Base-by-base conservation (phyloP, 225 moss, liverwort and hornwort species). In the Pleurozium schreberi region DNA sequence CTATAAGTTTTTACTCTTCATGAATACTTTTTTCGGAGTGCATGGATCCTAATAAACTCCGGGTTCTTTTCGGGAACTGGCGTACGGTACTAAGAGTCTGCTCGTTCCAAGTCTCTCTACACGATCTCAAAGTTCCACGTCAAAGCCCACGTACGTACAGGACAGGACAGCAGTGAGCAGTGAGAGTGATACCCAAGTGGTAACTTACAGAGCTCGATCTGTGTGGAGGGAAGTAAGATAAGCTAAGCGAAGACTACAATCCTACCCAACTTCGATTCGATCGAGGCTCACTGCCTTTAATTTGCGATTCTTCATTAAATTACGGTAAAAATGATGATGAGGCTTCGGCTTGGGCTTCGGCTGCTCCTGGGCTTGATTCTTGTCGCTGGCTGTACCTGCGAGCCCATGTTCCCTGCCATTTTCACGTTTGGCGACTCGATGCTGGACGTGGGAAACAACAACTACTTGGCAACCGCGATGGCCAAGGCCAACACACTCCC, bases 391-490 rank as follows among this genome's bases (percentile, higher is more conserved):
- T 88, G 75, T 28, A 20, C 62, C 42, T 85, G 84, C 90, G 40
- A 76, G 60, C 82, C 83, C 18, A 16, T 89, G 8, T 90, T 90
- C 69, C 82, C 92, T 27, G 95, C 94, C 15, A 85, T 91, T 36
- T 95, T 93, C 89, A 84, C 92, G 62, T 94, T 91, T 7, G 90
- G 92, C 6, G 89, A 94, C 88, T 94, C 91, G 21, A 78, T 93
- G 55, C 49, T 93, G 16, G 94, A 95, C 81, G 89, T 88, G 21
- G 93, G 93, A 22, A 95, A 95, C 52, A 95, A 95, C 89, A 90
- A 93, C 84, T 87, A 89, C 86, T 88, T 94, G 85, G 23, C 38
- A 10, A 40, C 59, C 43, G 82, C 93, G 3, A 31, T 90, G 76
- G 93, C 95, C 4, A 85, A 89, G 75, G 95, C 93, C 47, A 83